Percentiles rank a stretch among this genome's conserved stretches.
These are phyloP conservation scores for Chrysosporium queenslandicum DNA, from an alignment of 2,329 filamentous ascomycete genomes.

Conservation along the genomic window DNA sequence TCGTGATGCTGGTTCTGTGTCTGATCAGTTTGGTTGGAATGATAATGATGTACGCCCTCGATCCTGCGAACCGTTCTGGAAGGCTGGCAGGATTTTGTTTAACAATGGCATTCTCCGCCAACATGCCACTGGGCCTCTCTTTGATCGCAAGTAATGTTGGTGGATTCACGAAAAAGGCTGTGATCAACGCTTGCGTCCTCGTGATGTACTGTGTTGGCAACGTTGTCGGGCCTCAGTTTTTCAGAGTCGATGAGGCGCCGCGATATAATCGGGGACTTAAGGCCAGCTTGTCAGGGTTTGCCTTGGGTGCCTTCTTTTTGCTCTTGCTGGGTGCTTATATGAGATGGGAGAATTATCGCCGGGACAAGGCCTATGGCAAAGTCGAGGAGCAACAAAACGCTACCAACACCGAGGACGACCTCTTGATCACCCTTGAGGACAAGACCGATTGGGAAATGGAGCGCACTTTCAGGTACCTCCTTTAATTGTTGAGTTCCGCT, in stretches of 20 bases:
- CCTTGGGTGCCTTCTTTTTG: not conserved
- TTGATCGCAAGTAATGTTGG: not conserved
- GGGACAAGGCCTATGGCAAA: not conserved
- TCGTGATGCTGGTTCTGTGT: slow-evolving; percentile 43
- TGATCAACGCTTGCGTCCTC: slow-evolving; percentile 53
- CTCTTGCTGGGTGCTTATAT: not conserved
- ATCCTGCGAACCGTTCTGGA: not conserved
- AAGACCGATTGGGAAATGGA: slow-evolving; percentile 2
- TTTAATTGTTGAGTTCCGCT: not conserved
- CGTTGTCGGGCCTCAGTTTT: slow-evolving; percentile 43
- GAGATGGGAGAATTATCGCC: not conserved
- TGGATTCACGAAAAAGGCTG: slow-evolving; percentile 49
- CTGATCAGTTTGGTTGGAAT: slow-evolving; percentile 1
- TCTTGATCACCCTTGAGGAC: not conserved
- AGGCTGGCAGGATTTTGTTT: slow-evolving; percentile 21
- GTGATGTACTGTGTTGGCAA: slow-evolving; percentile 53
- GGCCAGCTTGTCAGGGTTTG: not conserved
- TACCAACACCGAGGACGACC: not conserved
- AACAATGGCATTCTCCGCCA: not conserved
- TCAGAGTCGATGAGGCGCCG: not conserved
- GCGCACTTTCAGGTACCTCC: not conserved
- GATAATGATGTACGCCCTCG: slow-evolving; percentile 47
- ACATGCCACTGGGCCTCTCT: not conserved
- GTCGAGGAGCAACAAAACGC: not conserved
- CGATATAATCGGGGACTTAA: not conserved